phyloP scores from a whole-genome alignment of 2,329 filamentous ascomycete species.

The Huntiella omanensis region DNA sequence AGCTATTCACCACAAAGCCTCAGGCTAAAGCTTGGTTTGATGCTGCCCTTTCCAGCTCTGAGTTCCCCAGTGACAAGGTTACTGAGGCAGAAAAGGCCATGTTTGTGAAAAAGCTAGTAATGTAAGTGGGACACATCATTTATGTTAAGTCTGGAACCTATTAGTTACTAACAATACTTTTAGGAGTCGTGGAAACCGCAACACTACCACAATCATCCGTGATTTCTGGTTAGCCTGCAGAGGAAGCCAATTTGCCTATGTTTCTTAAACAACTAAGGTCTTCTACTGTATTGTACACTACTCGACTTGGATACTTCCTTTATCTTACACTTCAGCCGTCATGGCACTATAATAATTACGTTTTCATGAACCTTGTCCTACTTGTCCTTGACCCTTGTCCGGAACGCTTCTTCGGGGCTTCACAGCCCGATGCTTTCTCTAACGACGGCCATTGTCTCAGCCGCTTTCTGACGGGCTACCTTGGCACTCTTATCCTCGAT shows the following conservation, averaged over 20 bases:
- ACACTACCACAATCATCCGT: conserved; percentile 47
- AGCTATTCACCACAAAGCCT: conserved; percentile 37
- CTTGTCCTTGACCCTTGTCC: neutral
- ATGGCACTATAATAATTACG: no score
- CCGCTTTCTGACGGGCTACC: conserved; percentile 43
- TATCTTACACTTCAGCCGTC: no score
- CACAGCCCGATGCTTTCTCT: conserved; percentile 31
- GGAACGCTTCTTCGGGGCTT: neutral
- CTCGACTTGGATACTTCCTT: no score
- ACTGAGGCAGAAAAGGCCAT: conserved; percentile 37
- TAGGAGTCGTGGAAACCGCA: conserved; percentile 42
- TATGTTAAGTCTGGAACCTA: neutral
- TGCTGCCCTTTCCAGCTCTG: conserved; percentile 32
- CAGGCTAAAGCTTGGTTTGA: conserved; percentile 44
- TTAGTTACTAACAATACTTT: neutral
- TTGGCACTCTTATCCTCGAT: conserved; percentile 38
- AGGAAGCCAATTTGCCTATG: conserved; percentile 33
- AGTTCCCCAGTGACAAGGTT: conserved; percentile 42
- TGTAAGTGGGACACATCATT: conserved; percentile 22
- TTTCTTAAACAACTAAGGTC: neutral
- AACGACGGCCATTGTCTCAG: conserved; percentile 35
- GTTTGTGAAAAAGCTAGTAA: conserved; percentile 49
- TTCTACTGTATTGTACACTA: no score
- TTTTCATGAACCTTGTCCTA: no score
- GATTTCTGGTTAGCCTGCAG: conserved; percentile 57